A percentile compares a stretch with the other conserved stretches of the same genome.
Conservation (phyloP, 1,284 basidiomycete species). For the Cerrena zonata region DNA sequence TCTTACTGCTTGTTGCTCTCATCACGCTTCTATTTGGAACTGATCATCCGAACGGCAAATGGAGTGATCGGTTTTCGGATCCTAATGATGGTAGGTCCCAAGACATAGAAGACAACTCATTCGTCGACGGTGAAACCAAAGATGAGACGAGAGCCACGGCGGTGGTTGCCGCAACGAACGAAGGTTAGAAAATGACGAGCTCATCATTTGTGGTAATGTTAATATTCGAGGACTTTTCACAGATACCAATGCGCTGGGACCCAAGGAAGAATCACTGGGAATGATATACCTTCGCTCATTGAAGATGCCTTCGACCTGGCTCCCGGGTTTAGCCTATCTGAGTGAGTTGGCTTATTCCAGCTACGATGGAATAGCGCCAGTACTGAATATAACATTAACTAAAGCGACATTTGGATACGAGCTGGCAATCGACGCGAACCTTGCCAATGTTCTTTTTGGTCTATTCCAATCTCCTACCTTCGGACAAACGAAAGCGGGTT, state of each 20-base stretch:
- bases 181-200: neutral
- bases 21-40: constrained; percentile 47
- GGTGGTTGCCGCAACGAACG: too few species aligned
- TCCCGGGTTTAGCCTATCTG: constrained; percentile 42
- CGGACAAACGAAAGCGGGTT: constrained; percentile 48
- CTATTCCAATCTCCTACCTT: constrained; percentile 33
- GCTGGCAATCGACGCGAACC: constrained; percentile 51
- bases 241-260: too few species aligned
- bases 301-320: constrained; percentile 50
- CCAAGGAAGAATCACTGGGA: too few species aligned
- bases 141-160: neutral
- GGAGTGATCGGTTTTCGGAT: constrained; percentile 37
- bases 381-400: constrained; percentile 14
- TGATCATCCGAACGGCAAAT: constrained; percentile 57
- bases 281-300: constrained; percentile 27
- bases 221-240: too few species aligned
- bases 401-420: constrained; percentile 52
- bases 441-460: constrained; percentile 44
- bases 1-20: constrained; percentile 42
- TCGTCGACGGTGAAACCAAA: neutral
- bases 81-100: neutral
- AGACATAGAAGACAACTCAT: neutral
- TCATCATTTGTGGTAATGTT: neutral
- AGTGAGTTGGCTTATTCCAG: constrained; percentile 9
- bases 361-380: too few species aligned